Base-by-base conservation (phyloP, 2,329 filamentous ascomycete species). In the Huntiella moniliformis region DNA sequence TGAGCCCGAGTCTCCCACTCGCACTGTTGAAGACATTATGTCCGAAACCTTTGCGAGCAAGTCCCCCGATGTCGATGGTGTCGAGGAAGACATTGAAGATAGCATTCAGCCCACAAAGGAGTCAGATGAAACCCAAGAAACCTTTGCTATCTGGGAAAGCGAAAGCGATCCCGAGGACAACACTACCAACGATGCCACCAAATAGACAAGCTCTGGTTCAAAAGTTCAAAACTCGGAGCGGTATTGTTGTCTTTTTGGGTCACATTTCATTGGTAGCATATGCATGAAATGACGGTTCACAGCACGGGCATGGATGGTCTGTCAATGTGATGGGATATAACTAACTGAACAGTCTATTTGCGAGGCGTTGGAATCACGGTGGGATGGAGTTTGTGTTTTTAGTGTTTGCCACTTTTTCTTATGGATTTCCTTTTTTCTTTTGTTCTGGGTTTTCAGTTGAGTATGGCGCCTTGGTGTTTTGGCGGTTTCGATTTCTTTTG, bases 101-200 rank as follows among this genome's bases (percentile, higher is more conserved):
- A 71, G 68, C 36, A 31, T 61, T 32, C 68, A 69, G 2, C 63
- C 68, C 1, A 55, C 71, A 10, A 59, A 70, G 46, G 68, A 71
- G 1, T 64, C 78, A 4, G 71, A 77, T 45, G 73, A 70, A 39
- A 70, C 71, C 0, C 71, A 68, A 35, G 71, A 76, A 0, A 72
- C 68, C 36, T 74, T 82, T 54, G 75, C 80, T 54, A 66, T 83
- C 12, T 82, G 78, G 77, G 79, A 82, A 59, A 82, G 77, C 55
- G 70, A 67, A 18, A 81, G 75, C 58, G 68, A 70, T 52, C 17
- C 39, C 31, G 78, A 74, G 41, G 77, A 73, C 47, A 55, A 59
- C 48, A 46, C 50, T 28, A 28, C 22, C 22, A 28, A 28, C 22
- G 22, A 28, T 3, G 22, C 10, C 22, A 28, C 22, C 22, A 28